Conservation (phyloP, 2,329 filamentous ascomycete species). For the Chaetomium globosum region DNA sequence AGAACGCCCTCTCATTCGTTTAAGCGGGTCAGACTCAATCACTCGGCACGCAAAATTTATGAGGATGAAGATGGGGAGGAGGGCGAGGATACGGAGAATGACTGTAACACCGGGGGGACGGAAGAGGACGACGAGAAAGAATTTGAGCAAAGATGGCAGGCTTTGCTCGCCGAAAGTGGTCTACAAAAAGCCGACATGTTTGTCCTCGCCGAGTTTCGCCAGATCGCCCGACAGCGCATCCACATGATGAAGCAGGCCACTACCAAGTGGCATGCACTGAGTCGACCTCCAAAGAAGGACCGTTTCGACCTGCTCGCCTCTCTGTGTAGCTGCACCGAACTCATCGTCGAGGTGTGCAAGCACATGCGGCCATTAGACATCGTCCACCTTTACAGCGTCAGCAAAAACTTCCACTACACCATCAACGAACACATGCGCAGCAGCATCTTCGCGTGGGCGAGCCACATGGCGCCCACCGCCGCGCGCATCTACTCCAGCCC, state of each 20-base stretch:
- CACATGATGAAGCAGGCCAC: constrained; percentile 23
- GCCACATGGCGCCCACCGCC: constrained; percentile 57
- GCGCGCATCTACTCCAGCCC: constrained; percentile 62
- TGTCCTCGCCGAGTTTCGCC: constrained; percentile 25
- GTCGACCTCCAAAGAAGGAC: constrained; percentile 4
- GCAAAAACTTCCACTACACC: constrained; percentile 62
- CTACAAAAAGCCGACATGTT: constrained; percentile 18
- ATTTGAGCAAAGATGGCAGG: constrained; percentile 26
- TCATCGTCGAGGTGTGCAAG: constrained; percentile 58
- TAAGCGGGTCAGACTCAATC: constrained; percentile 21
- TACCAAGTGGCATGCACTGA: constrained; percentile 20
- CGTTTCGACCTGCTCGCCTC: constrained; percentile 49
- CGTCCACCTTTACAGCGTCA: constrained; percentile 66
- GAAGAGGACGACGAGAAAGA: constrained; percentile 12
- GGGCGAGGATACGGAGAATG: neutral
- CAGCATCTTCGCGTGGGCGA: constrained; percentile 59
- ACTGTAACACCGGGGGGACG: neutral
- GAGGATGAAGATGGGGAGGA: constrained; percentile 13
- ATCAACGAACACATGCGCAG: constrained; percentile 63
- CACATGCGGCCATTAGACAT: constrained; percentile 60
- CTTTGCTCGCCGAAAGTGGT: constrained; percentile 16
- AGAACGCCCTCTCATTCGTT: constrained; percentile 15
- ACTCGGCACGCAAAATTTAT: constrained; percentile 22
- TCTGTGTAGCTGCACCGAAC: constrained; percentile 51
- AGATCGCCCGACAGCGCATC: constrained; percentile 28